Evolutionary conservation across 2,329 filamentous ascomycete species (phyloP), one percentile per base, ranked within the genome.

Genomic region (Phialemoniopsis sp.): DNA sequence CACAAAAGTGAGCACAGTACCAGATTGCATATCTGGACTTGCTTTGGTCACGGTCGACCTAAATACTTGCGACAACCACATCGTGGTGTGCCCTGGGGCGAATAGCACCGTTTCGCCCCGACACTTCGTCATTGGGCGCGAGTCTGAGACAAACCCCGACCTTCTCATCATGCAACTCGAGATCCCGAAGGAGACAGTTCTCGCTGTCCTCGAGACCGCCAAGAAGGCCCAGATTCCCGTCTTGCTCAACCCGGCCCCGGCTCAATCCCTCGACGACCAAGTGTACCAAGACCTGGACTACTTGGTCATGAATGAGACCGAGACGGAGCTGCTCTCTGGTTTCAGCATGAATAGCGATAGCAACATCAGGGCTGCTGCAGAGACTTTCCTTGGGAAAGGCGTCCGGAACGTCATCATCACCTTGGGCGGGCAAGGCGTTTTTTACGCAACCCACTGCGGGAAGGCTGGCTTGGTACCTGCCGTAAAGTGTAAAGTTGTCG

Each of bases 401-500:
- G 88, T 94, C 3, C 66, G 68, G 36, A 87, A 87, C 51, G 78
- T 95, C 5, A 78, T 96, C 44, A 78, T 96, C 46, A 97, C 93
- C 3, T 73, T 97, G 1, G 91, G 91, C 1, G 78, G 80, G 1
- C 78, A 85, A 43, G 89, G 89, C n/a, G 84, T 84, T 19, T 89
- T 80, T 58, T 88, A 77, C 56, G 67, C 73, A 39, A 76, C 70
- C 14, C 30, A 14, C 15, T 29, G 45, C 4, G 62, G 59, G 19
- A 53, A 51, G 33, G n/a, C 12, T 16, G 59, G 56, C 3, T 33
- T 60, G 45, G 62, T 89, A 5, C 59, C 67, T 3, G 88, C 87
- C 0, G 72, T 78, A 45, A 84, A 85, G 60, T 84, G 88, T 4
- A 64, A 60, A 15, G 91, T 97, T 2, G 80, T 96, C 5, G 91